Conservation (phyloP, 148 eudicot species). For the Chenopodium quinoa region DNA sequence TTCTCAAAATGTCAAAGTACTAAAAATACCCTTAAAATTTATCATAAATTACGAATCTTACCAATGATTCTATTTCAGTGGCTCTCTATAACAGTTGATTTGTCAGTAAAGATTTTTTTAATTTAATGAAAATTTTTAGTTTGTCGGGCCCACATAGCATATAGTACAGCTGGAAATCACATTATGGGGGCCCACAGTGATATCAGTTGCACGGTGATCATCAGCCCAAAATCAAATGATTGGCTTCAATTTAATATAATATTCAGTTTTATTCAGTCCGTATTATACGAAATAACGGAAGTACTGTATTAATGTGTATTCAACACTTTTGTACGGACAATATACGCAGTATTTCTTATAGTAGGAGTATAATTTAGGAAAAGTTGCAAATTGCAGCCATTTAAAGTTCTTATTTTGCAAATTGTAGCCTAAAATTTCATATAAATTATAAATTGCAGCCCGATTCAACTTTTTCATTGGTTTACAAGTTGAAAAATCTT, state of each 20-base stretch:
- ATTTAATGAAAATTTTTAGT: not conserved
- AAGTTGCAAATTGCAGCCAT: too few relatives aligned
- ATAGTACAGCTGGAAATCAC: constrained; percentile 18
- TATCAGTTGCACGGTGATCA: not conserved
- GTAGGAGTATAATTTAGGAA: too few relatives aligned
- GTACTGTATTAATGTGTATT: not conserved
- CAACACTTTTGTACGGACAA: not conserved
- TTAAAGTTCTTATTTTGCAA: too few relatives aligned
- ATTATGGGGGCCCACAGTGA: not conserved
- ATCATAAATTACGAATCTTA: not conserved
- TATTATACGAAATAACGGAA: not conserved
- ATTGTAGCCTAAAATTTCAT: too few relatives aligned
- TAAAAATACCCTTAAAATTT: not conserved
- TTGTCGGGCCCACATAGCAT: not conserved
- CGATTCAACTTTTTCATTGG: too few relatives aligned
- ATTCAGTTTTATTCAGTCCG: not conserved
- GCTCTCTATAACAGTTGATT: not conserved
- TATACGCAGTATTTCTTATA: too few relatives aligned
- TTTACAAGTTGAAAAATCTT: too few relatives aligned
- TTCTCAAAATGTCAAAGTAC: not conserved
- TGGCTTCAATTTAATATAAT: not conserved
- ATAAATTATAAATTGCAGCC: too few relatives aligned
- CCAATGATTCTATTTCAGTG: not conserved
- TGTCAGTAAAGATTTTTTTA: not conserved
- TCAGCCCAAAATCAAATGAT: constrained; percentile 16